phyloP scores from a whole-genome alignment of 305 asterid genomes.

The Fraxinus baroniana region DNA sequence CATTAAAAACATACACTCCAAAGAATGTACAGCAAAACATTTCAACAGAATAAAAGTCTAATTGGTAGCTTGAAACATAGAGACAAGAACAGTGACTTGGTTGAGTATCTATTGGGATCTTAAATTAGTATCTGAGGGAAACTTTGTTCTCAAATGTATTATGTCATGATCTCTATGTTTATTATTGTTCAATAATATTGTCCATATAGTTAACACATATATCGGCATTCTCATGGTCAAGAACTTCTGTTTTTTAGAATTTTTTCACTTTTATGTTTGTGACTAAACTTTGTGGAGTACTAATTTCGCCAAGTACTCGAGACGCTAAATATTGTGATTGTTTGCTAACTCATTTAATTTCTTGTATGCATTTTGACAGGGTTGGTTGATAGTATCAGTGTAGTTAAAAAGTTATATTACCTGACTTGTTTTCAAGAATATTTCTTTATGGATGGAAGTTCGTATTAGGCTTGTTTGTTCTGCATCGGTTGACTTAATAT shows the following conservation, averaged over 20 bases:
- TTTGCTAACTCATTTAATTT: neutral
- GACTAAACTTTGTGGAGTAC: neutral
- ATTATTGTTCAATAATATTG: neutral
- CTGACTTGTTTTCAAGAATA: neutral
- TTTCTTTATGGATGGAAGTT: neutral
- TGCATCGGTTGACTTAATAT: neutral
- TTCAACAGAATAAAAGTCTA: neutral
- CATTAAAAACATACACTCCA: neutral
- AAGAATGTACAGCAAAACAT: neutral
- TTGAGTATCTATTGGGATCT: neutral
- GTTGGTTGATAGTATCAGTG: constrained; percentile 1
- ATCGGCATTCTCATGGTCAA: neutral
- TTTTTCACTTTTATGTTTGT: neutral
- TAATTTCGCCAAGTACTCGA: constrained; percentile 9
- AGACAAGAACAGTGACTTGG: neutral
- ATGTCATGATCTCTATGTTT: neutral
- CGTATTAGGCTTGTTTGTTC: neutral
- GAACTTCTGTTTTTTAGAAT: neutral
- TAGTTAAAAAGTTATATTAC: neutral
- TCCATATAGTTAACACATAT: neutral
- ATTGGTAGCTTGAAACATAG: neutral
- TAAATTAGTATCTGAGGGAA: neutral
- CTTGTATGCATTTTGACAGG: constrained; percentile 9
- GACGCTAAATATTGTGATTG: constrained; percentile 1
- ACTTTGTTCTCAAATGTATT: neutral